Conservation (phyloP, 73 alveolate genomes). For the Paramecium octaurelia region DNA sequence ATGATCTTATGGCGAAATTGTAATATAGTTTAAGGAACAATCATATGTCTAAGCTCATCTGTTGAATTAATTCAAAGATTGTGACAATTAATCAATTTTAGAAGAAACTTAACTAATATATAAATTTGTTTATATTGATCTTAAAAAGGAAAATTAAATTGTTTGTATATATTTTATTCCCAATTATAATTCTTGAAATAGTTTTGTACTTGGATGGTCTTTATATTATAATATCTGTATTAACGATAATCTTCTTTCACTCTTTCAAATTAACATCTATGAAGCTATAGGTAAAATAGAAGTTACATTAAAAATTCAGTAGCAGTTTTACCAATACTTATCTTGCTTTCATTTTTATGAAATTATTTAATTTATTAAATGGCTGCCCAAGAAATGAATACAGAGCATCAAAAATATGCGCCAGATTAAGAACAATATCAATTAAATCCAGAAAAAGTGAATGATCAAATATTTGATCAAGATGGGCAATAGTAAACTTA, state of each 20-base stretch:
- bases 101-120: background rate
- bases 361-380: background rate
- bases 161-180: background rate
- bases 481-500: background rate
- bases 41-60: background rate
- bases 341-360: background rate
- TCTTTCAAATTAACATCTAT: too few species aligned
- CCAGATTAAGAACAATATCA: background rate
- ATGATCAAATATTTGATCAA: background rate
- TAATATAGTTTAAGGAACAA: background rate
- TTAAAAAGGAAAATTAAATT: too few species aligned
- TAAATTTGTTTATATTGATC: too few species aligned
- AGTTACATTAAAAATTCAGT: background rate
- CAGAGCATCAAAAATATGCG: background rate
- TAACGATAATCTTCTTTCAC: background rate
- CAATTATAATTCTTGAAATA: background rate
- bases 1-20: too few species aligned
- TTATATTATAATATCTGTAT: background rate
- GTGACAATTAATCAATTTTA: too few species aligned
- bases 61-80: background rate
- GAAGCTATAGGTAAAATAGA: background rate
- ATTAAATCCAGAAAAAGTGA: background rate
- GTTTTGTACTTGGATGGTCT: background rate
- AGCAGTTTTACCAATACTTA: background rate
- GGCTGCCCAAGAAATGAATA: background rate